Evolutionary conservation across 345 rosid species (phyloP), one percentile per base, ranked within the genome.

Genomic region (Euclidium syriacum): DNA sequence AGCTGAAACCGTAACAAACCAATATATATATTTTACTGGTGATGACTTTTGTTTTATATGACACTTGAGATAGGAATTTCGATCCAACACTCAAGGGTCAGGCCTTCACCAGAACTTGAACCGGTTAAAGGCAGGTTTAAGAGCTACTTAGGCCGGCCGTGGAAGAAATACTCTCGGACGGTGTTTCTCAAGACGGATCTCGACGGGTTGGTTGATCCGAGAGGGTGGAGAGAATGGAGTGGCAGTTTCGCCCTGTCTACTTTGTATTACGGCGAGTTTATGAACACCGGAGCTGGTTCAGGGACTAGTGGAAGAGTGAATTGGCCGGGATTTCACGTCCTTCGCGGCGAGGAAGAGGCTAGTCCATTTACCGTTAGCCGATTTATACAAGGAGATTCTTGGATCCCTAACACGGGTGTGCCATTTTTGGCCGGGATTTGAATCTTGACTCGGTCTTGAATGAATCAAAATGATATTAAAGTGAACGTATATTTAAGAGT

Each of bases 321-420:
- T 1, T 87, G 95, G 97, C 81, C 80, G 3, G 90, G 95, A 2
- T 90, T 76, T 68, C 97, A 90, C 33, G 66, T 81, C 54, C 68
- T 90, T 7, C 73, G 9, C 16, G 69, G 48, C 23, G 23, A 78
- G 0, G 33, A 61, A 1, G 77, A 90, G 32, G 88, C 67, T 40
- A 23, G 20, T 9, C 77, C 86, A 16, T 87, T 81, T 55, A 43
- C 75, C 0, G 85, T 78, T 3, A 71, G 70, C 19, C 57, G 70
- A 9, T 57, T 90, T 42, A 75, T 90, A 30, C 83, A 83, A 55
- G 95, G 95, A 18, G 83, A 83, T 36, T 40, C 58, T 0, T 87
- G 85, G 95, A 81, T 87, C 66, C 90, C 87, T 3, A 55, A 5
- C 16, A 70, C 77, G 7, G 90, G 89, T 16, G 85, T 87, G 61